These are phyloP conservation scores for Globisporangium yorkense DNA, from an alignment of 352 stramenopile species.

Conservation along the genomic window DNA sequence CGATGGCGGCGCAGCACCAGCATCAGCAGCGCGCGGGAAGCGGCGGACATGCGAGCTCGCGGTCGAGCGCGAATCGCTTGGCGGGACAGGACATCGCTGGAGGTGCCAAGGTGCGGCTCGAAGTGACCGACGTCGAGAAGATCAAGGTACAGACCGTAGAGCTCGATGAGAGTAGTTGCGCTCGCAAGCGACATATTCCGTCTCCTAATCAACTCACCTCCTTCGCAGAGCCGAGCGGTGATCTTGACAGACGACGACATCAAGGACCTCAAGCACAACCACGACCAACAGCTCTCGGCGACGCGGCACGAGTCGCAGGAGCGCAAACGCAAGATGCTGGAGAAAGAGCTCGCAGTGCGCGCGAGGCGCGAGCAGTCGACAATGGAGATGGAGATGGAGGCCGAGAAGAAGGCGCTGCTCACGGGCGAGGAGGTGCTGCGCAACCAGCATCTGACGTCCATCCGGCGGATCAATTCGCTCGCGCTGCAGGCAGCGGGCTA, in stretches of 20 bases:
- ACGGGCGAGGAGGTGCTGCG: conserved; percentile 54
- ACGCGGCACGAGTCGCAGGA: conserved; percentile 55
- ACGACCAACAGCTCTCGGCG: conserved; percentile 31
- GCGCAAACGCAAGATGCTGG: conserved; percentile 68
- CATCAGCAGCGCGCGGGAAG: conserved; percentile 1
- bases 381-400: conserved; percentile 69
- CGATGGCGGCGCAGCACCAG: background rate
- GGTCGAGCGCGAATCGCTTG: conserved; percentile 36
- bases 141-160: conserved; percentile 30
- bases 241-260: conserved; percentile 53
- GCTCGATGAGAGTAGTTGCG: no score
- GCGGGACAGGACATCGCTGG: conserved; percentile 58
- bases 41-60: conserved; percentile 6
- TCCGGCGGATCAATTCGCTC: conserved; percentile 66
- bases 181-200: background rate
- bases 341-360: conserved; percentile 69
- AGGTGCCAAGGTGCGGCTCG: conserved; percentile 26
- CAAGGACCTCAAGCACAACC: conserved; percentile 28
- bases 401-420: conserved; percentile 52
- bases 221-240: conserved; percentile 31
- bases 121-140: conserved; percentile 27
- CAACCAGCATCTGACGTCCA: conserved; percentile 54
- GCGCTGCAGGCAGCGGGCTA: conserved; percentile 57
- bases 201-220: background rate
- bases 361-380: conserved; percentile 58